Percentiles rank a stretch among this genome's conserved stretches.
Conservation (phyloP, 2,329 filamentous ascomycete species). For the Orbilia ellipsospora region DNA sequence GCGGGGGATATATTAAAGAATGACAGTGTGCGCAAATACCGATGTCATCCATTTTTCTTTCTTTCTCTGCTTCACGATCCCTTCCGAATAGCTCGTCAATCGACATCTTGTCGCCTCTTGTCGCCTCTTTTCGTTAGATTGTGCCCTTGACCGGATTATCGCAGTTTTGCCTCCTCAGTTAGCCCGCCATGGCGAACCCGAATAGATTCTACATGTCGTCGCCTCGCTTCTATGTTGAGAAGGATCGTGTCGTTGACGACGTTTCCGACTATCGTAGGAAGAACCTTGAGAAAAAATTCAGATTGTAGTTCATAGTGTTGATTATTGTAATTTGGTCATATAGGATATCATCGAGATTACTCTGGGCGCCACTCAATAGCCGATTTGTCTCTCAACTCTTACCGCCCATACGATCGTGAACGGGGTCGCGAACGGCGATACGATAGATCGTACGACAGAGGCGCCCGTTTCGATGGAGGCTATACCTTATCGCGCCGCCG, state of each 20-base stretch:
- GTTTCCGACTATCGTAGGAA: conserved; percentile 39
- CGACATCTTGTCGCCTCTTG: neutral
- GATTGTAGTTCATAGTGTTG: neutral
- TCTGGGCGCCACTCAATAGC: conserved; percentile 40
- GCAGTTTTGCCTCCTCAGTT: neutral
- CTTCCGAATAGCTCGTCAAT: neutral
- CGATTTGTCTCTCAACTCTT: conserved; percentile 38
- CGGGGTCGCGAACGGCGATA: too few relatives aligned
- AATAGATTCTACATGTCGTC: conserved; percentile 46
- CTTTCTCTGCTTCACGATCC: neutral
- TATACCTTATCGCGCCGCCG: conserved; percentile 3
- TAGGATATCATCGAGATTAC: conserved; percentile 44
- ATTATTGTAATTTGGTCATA: neutral
- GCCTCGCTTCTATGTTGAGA: conserved; percentile 49
- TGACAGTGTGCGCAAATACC: neutral
- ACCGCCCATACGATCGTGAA: conserved; percentile 23
- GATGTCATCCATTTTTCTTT: neutral
- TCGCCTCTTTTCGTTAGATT: neutral
- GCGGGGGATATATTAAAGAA: conserved; percentile 7
- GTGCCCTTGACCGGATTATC: neutral
- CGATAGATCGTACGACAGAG: neutral
- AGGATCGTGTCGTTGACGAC: conserved; percentile 8
- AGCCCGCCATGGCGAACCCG: conserved; percentile 37
- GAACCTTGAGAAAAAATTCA: neutral
- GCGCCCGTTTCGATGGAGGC: conserved; percentile 3